Evolutionary conservation across 2,329 filamentous ascomycete species (phyloP).

Genomic region (Trichophyton mentagrophytes): DNA sequence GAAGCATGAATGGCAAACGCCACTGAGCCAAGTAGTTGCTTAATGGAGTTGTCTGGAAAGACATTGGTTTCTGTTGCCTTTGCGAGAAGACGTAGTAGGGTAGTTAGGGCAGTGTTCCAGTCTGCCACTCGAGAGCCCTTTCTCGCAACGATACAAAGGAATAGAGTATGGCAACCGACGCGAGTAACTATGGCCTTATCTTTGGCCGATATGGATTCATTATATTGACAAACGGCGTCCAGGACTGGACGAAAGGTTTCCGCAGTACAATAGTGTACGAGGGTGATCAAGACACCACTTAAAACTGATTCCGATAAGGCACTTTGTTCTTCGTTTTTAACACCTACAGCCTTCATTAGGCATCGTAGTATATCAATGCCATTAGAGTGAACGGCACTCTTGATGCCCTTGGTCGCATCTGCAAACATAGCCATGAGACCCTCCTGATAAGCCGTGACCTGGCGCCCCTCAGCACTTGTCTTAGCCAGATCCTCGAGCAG

Average conservation of each 20-base stretch:
- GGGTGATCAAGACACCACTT: slow-evolving; percentile 62
- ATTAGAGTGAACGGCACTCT: slow-evolving; percentile 46
- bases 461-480: slow-evolving; percentile 21
- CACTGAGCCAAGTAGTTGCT: slow-evolving; percentile 33
- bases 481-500: slow-evolving; percentile 53
- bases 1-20: slow-evolving; percentile 62
- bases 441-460: slow-evolving; percentile 55
- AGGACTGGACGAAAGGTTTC: slow-evolving; percentile 61
- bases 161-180: slow-evolving; percentile 28
- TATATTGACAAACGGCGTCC: slow-evolving; percentile 46
- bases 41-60: slow-evolving; percentile 19
- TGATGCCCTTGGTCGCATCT: slow-evolving; percentile 58
- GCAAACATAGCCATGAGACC: slow-evolving; percentile 87
- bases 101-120: slow-evolving; percentile 55
- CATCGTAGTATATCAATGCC: slow-evolving; percentile 42
- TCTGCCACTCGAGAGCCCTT: slow-evolving; percentile 60
- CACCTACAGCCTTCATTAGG: slow-evolving; percentile 30
- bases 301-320: slow-evolving; percentile 47
- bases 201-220: slow-evolving; percentile 24
- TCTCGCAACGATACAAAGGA: slow-evolving; percentile 64
- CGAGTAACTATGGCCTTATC: slow-evolving; percentile 24
- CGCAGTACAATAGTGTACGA: slow-evolving; percentile 66
- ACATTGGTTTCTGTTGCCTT: slow-evolving; percentile 18
- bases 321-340: slow-evolving; percentile 20
- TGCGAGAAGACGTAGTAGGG: slow-evolving; percentile 42